A percentile compares a stretch with the other conserved stretches of the same genome.
Evolutionary conservation across 306 rosid species (phyloP).

Genomic region (Vigna unguiculata): DNA sequence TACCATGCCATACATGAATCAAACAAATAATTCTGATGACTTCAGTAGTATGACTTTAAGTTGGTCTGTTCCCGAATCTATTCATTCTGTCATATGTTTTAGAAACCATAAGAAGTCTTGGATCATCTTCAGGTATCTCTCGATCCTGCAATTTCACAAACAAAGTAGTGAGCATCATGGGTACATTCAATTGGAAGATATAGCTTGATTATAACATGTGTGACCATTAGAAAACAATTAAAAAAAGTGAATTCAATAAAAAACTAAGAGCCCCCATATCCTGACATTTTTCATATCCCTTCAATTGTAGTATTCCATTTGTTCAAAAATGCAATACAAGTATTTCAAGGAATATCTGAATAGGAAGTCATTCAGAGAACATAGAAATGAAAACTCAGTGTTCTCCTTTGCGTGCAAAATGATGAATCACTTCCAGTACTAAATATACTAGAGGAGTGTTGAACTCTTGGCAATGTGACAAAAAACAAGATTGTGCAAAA

Average conservation of each 20-base stretch:
- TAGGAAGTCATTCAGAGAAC: too few species aligned
- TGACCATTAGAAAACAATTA: not conserved
- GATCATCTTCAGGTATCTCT: constrained; percentile 84
- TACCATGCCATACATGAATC: constrained; percentile 32
- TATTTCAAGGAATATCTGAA: too few species aligned
- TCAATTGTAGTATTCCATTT: too few species aligned
- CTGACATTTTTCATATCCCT: too few species aligned
- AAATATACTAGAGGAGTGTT: not conserved
- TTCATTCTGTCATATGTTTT: constrained; percentile 50
- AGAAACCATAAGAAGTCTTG: constrained; percentile 68
- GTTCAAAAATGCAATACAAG: too few species aligned
- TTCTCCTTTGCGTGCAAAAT: not conserved
- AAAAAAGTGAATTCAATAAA: not conserved
- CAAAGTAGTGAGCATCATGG: constrained; percentile 26
- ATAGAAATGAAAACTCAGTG: too few species aligned
- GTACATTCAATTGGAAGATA: constrained; percentile 10
- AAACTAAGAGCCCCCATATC: too few species aligned
- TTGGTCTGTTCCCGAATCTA: constrained; percentile 45
- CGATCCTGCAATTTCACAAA: constrained; percentile 62
- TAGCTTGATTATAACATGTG: not conserved
- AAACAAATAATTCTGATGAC: constrained; percentile 29
- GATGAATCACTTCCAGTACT: not conserved
- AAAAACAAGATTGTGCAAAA: not conserved
- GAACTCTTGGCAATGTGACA: not conserved
- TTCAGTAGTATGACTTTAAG: constrained; percentile 16